Conservation (phyloP, 2,329 filamentous ascomycete species). For the Colletotrichum sojae region DNA sequence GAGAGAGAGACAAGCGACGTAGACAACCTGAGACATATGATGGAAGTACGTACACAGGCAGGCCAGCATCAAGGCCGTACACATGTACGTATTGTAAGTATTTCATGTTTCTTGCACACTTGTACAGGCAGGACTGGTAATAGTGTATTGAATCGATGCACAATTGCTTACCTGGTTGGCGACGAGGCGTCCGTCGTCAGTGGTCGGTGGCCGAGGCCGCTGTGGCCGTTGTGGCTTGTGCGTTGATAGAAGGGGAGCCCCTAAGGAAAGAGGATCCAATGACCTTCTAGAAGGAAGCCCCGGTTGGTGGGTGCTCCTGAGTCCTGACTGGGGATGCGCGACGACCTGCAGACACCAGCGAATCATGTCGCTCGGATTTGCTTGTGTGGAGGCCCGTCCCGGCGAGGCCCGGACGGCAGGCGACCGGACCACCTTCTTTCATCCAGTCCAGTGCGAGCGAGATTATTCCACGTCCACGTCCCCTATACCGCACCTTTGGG, state of each 20-base stretch:
- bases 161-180: slow-evolving; percentile 35
- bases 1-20: too few relatives aligned
- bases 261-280: not conserved
- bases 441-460: slow-evolving; percentile 1
- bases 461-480: too few relatives aligned
- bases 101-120: not conserved
- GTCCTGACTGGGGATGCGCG: not conserved
- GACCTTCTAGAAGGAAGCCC: slow-evolving; percentile 37
- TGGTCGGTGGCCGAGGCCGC: slow-evolving; percentile 10
- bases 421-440: slow-evolving; percentile 2
- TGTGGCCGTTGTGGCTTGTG: slow-evolving; percentile 9
- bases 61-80: too few relatives aligned
- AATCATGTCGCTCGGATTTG: slow-evolving; percentile 7
- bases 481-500: too few relatives aligned
- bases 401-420: slow-evolving; percentile 32
- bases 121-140: not conserved
- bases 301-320: slow-evolving; percentile 30
- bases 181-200: slow-evolving; percentile 17
- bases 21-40: too few relatives aligned
- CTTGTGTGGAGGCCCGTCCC: slow-evolving; percentile 37
- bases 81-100: too few relatives aligned
- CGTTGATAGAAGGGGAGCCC: not conserved
- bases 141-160: slow-evolving; percentile 5
- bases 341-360: slow-evolving; percentile 9
- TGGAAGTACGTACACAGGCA: too few relatives aligned